Conservation (phyloP, 2,329 filamentous ascomycete genomes). For the Hymenoscyphus linearis region DNA sequence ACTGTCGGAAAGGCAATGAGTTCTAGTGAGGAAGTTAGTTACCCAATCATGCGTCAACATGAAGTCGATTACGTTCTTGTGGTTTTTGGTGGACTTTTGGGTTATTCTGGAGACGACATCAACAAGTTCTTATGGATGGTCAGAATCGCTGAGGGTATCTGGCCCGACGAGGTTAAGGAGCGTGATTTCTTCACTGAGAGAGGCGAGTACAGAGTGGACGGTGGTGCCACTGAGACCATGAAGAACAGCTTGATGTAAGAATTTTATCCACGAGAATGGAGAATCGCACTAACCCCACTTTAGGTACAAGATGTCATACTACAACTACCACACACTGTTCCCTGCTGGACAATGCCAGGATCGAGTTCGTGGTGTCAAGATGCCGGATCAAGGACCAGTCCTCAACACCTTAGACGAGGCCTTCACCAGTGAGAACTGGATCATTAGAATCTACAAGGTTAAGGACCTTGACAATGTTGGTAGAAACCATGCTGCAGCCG, state of each 20-base stretch:
- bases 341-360: conserved; percentile 85
- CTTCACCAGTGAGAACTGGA: conserved; percentile 99
- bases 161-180: conserved; percentile 98
- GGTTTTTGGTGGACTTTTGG: conserved; percentile 91
- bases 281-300: conserved; percentile 21
- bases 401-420: conserved; percentile 92
- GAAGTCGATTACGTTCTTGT: conserved; percentile 98
- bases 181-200: conserved; percentile 90
- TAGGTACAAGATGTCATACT: conserved; percentile 99
- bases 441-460: conserved; percentile 99
- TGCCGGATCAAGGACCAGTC: conserved; percentile 80
- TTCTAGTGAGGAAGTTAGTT: conserved; percentile 94
- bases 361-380: conserved; percentile 73
- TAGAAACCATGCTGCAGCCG: conserved; percentile 69
- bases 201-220: conserved; percentile 92
- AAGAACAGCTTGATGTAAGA: conserved; percentile 98
- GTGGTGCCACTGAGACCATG: conserved; percentile 92
- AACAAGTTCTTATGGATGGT: conserved; percentile 99
- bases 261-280: background rate
- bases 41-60: conserved; percentile 96
- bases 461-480: conserved; percentile 97
- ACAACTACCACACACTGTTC: conserved; percentile 93
- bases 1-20: conserved; percentile 99
- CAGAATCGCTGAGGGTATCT: conserved; percentile 96
- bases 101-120: conserved; percentile 97